Conservation (phyloP, 2,329 filamentous ascomycete genomes). For the Tolypocladium tropicale region DNA sequence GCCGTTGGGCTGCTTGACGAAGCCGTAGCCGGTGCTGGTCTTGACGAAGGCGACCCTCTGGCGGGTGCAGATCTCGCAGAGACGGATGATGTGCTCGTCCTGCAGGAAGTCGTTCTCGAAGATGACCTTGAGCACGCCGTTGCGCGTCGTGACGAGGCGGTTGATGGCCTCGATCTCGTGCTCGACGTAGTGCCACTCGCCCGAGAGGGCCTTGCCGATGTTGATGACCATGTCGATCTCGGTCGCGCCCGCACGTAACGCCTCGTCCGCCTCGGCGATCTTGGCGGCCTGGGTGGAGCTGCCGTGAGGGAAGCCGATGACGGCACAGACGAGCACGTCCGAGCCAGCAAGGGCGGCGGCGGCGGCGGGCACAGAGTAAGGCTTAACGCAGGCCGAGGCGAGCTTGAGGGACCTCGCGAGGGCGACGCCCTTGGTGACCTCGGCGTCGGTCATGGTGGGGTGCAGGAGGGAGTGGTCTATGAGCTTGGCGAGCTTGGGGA, state of each 20-base stretch:
- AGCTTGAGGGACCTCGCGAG: conserved; percentile 37
- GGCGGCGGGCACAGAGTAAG: conserved; percentile 41
- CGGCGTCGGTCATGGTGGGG: conserved; percentile 48
- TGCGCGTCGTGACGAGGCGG: conserved; percentile 28
- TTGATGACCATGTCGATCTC: conserved; percentile 56
- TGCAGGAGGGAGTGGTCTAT: conserved; percentile 54
- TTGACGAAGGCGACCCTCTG: conserved; percentile 47
- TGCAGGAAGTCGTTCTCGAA: conserved; percentile 50
- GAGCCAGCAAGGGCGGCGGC: conserved; percentile 33
- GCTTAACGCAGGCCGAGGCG: conserved; percentile 48
- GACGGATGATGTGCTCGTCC: conserved; percentile 35
- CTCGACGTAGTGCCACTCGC: conserved; percentile 45
- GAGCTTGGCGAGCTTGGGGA: conserved; percentile 37
- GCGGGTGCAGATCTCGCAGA: conserved; percentile 44
- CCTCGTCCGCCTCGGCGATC: conserved; percentile 38
- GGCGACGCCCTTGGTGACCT: conserved; percentile 37
- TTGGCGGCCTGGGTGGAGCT: conserved; percentile 45
- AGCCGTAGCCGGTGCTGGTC: conserved; percentile 51
- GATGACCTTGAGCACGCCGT: conserved; percentile 45
- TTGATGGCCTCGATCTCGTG: conserved; percentile 42
- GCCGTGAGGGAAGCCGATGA: conserved; percentile 52
- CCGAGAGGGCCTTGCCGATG: conserved; percentile 44
- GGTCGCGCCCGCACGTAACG: conserved; percentile 33
- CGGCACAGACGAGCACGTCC: conserved; percentile 42
- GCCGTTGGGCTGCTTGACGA: conserved; percentile 43